Evolutionary conservation across 2,329 filamentous ascomycete species (phyloP).

Genomic region (Eurotiales sp.): DNA sequence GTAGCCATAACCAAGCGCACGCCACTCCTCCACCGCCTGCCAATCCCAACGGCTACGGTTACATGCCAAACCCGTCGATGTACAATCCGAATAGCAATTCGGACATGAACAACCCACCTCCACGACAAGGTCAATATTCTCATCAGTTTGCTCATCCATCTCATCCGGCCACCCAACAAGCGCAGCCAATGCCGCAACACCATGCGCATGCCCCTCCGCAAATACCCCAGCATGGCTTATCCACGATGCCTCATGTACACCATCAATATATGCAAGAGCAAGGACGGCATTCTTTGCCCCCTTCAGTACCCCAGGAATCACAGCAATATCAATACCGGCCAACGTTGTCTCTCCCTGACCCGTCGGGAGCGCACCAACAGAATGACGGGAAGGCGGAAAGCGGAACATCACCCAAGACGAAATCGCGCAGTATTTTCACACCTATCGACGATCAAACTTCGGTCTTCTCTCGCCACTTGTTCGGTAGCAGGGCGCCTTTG

Average conservation of each 20-base stretch:
- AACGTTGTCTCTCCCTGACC: conserved; percentile 57
- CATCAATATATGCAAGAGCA: conserved; percentile 67
- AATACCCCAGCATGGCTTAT: conserved; percentile 23
- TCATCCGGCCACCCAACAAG: conserved; percentile 33
- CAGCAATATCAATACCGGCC: conserved; percentile 29
- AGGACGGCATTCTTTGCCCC: conserved; percentile 68
- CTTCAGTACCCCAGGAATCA: conserved; percentile 60
- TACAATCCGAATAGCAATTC: conserved; percentile 65
- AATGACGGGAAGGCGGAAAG: conserved; percentile 37
- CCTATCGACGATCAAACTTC: conserved; percentile 92
- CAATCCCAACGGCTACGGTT: conserved; percentile 69
- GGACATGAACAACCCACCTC: conserved; percentile 44
- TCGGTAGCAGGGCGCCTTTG: conserved; percentile 55
- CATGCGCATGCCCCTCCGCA: conserved; percentile 34
- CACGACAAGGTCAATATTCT: conserved; percentile 43
- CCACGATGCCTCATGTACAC: conserved; percentile 54
- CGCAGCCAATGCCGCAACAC: conserved; percentile 39
- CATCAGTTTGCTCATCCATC: conserved; percentile 35
- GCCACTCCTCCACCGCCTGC: conserved; percentile 58
- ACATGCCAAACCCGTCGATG: conserved; percentile 80
- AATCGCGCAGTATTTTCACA: conserved; percentile 91
- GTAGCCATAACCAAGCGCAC: conserved; percentile 52
- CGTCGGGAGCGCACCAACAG: conserved; percentile 53
- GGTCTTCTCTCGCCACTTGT: conserved; percentile 78
- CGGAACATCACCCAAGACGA: conserved; percentile 59